Percentiles rank a stretch among this genome's conserved stretches.
Conservation (phyloP, 495 filamentous ascomycete genomes). For the Filosporella fistucella region DNA sequence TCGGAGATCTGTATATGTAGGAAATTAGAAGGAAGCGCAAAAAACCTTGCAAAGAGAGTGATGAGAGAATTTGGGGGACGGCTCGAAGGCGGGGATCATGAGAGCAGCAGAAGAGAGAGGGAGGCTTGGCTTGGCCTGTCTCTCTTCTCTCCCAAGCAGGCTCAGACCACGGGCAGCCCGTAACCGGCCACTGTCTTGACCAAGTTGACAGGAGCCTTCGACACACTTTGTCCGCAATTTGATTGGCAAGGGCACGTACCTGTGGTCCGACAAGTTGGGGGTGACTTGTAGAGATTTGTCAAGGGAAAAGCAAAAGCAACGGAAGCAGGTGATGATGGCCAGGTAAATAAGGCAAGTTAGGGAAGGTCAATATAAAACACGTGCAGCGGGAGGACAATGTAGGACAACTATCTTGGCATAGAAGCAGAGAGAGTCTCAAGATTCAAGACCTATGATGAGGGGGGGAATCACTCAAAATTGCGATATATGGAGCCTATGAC, state of each 20-base stretch:
- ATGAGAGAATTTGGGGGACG: neutral
- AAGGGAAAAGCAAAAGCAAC: slow-evolving; percentile 5
- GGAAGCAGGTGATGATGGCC: neutral
- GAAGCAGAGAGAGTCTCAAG: neutral
- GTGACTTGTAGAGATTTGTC: slow-evolving; percentile 7
- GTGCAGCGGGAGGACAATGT: neutral
- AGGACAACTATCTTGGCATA: neutral
- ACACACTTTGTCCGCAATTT: no score
- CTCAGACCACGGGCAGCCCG: slow-evolving; percentile 2
- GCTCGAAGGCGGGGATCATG: slow-evolving; percentile 2
- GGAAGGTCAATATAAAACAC: no score
- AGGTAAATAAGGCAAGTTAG: no score
- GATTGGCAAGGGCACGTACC: no score
- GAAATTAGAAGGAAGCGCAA: neutral
- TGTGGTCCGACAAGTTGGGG: slow-evolving; percentile 2
- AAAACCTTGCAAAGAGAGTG: neutral
- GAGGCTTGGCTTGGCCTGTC: slow-evolving; percentile 6
- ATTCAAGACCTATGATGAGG: no score
- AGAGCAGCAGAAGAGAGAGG: slow-evolving; percentile 9
- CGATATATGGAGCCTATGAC: no score
- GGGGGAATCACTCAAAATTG: no score
- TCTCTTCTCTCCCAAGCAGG: neutral
- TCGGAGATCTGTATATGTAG: neutral
- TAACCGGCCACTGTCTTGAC: neutral
- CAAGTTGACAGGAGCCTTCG: no score